Percentiles rank a stretch among this genome's conserved stretches.
phyloP scores from a whole-genome alignment of 257 asterid species.

The Nicotiana benthamiana region DNA sequence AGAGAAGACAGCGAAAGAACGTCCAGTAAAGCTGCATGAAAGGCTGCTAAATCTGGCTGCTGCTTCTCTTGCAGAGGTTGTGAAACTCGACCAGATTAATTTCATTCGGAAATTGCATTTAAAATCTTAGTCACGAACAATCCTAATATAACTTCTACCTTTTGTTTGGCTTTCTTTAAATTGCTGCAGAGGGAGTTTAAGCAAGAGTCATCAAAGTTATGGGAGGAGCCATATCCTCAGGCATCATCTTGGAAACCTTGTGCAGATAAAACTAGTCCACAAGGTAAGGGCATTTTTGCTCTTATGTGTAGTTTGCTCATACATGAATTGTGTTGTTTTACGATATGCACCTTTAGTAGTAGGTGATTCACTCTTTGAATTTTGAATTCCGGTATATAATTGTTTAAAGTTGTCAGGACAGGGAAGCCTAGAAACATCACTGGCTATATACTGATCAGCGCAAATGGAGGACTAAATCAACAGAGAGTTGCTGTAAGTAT shows the following conservation, averaged over 20 bases:
- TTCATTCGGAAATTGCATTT: not conserved
- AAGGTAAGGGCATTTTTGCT: conserved; percentile 26
- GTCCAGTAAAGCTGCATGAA: conserved; percentile 47
- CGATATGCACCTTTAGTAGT: not conserved
- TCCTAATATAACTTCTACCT: not conserved
- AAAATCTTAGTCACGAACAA: too few relatives aligned
- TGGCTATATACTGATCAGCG: conserved; percentile 71
- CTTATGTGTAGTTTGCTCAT: not conserved
- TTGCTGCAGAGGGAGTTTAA: conserved; percentile 38
- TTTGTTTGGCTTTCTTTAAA: not conserved
- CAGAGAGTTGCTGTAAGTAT: conserved; percentile 86
- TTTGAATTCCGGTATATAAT: conserved; percentile 29
- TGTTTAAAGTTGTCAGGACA: conserved; percentile 48
- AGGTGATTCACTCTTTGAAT: conserved; percentile 8
- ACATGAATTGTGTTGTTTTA: not conserved
- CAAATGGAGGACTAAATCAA: conserved; percentile 93
- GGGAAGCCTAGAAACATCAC: conserved; percentile 40
- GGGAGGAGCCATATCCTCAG: conserved; percentile 57
- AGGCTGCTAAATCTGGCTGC: conserved; percentile 59
- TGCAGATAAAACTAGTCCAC: conserved; percentile 39
- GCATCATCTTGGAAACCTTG: conserved; percentile 79
- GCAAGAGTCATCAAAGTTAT: conserved; percentile 40
- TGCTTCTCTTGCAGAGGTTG: conserved; percentile 63
- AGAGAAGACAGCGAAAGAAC: not conserved
- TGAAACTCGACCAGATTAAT: conserved; percentile 3